Base-by-base conservation (phyloP, 805 yeast genomes). In the Kodamaea neixiangensis region DNA sequence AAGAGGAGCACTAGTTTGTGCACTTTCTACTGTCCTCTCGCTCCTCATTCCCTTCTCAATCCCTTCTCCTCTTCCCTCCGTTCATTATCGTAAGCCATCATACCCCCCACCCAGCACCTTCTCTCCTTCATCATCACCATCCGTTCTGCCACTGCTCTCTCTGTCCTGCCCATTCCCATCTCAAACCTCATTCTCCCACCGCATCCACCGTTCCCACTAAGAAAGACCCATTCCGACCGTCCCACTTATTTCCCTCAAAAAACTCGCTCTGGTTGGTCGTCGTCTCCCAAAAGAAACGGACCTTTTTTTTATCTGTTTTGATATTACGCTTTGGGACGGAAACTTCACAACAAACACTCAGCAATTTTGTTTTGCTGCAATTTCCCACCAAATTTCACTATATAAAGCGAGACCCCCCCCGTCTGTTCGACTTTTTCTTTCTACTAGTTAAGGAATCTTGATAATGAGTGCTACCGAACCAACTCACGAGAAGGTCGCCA, bases 401-500 rank as follows among this genome's bases (percentile, higher is more conserved):
- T 48, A 44, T 48, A 48, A 44, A 19, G 14, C 13, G 51, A 25
- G 17, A 18, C 17, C 33, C 22, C 47, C 40, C 51, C 19, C 35
- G n/a, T 41, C 15, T 42, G 41, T 41, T 40, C 20, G 19, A 45
- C 14, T 37, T 45, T 22, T 44, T 44, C 11, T 47, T 33, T 11
- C 25, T 33, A 20, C 33, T 39, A 15, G 17, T 17, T 37, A 37
- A 37, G 41, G 41, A 37, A 46, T 29, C 31, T 38, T 47, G 35
- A 25, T 44, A 42, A 64, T 65, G 67, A 62, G 64, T 59, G 68
- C 66, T 57, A 74, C 77, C 63, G 81, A 78, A 70, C 84, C 84
- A 68, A 78, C 82, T 57, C 72, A 67, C 63, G 83, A 79, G 66
- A 79, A 80, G 72, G 79, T 73, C 59, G 71, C 62, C 57, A 75